Evolutionary conservation across 208 protist genomes (phyloP), one percentile per base, ranked within the genome.

Genomic region (Novymonas esmeraldas): DNA sequence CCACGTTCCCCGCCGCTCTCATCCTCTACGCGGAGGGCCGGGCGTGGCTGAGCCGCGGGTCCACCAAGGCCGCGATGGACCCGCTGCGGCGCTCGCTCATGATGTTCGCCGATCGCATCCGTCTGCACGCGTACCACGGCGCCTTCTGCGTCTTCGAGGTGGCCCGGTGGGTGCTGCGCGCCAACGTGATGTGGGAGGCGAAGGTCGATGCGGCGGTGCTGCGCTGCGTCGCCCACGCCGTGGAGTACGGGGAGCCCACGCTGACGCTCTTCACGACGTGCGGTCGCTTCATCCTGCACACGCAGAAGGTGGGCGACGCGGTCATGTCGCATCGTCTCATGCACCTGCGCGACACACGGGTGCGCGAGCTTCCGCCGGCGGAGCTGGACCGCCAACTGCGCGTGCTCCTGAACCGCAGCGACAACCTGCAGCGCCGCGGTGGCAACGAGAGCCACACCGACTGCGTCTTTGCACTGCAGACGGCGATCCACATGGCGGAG

Each of bases 101-200:
- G 28, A 49, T 70, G n/a, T 33, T 76, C 11, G 44, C 60, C 51
- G 54, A 70, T 16, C 70, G 65, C 31, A 59, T 57, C 10, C 73
- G 71, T 2, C 69, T 82, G 31, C 78, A 84, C 52, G 65, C 78
- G 18, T 88, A 82, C 70, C 80, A 76, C 54, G 76, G 70, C 34
- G 61, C 82, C 31, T 80, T 71, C 48, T 76, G 63, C 31, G 44
- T 78, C 10, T 69, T 88, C n/a, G 82, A 88, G 48, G 69, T 49
- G 20, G 72, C 74, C 11, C 54, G 45, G 9, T 74, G 66, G 51
- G 46, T 82, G 9, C 68, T 76, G 28, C 56, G 55, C 16, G 78
- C 76, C 11, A 64, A 33, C 26, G 57, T 52, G 20, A 51, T 52
- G 33, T 67, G 55, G 24, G 79, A 77, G n/a, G 38, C 56, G 39